Evolutionary conservation across 2,329 filamentous ascomycete species (phyloP).

Genomic region (Arthrobotrys sphaeroides): DNA sequence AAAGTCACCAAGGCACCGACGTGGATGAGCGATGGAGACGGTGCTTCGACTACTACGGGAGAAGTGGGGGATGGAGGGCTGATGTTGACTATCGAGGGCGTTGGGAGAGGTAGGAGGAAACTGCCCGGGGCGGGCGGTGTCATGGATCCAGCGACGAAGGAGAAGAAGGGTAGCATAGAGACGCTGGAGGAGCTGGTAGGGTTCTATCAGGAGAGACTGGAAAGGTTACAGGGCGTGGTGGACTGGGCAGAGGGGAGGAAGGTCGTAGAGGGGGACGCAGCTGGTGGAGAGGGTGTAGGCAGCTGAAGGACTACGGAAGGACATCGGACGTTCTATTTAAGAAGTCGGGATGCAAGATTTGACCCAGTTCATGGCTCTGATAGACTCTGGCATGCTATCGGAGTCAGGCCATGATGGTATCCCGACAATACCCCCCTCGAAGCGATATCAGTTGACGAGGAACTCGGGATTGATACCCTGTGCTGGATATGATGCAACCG

Average conservation of each 20-base stretch:
- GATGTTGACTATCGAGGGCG: slow-evolving; percentile 72
- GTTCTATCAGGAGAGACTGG: slow-evolving; percentile 41
- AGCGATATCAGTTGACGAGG: neutral
- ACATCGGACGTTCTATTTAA: neutral
- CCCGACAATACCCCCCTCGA: too few species aligned
- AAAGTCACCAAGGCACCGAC: slow-evolving; percentile 70
- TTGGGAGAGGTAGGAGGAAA: slow-evolving; percentile 57
- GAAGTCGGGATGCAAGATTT: neutral
- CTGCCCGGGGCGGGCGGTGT: slow-evolving; percentile 58
- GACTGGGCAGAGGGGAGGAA: slow-evolving; percentile 50
- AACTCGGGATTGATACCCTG: too few species aligned
- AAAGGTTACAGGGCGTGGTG: slow-evolving; percentile 43
- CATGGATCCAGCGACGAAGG: slow-evolving; percentile 55
- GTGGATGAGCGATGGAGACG: slow-evolving; percentile 69
- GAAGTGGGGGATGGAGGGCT: slow-evolving; percentile 63
- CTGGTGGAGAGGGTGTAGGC: neutral
- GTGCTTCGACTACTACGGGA: slow-evolving; percentile 61
- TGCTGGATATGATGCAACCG: neutral
- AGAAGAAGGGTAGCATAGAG: slow-evolving; percentile 34
- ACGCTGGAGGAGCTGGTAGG: slow-evolving; percentile 38
- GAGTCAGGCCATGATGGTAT: neutral
- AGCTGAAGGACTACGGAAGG: slow-evolving; percentile 17
- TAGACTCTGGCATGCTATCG: neutral
- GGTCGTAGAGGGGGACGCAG: slow-evolving; percentile 27
- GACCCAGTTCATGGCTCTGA: neutral